Conservation (phyloP, 768 basidiomycete species). For the Pulveroboletus frians region DNA sequence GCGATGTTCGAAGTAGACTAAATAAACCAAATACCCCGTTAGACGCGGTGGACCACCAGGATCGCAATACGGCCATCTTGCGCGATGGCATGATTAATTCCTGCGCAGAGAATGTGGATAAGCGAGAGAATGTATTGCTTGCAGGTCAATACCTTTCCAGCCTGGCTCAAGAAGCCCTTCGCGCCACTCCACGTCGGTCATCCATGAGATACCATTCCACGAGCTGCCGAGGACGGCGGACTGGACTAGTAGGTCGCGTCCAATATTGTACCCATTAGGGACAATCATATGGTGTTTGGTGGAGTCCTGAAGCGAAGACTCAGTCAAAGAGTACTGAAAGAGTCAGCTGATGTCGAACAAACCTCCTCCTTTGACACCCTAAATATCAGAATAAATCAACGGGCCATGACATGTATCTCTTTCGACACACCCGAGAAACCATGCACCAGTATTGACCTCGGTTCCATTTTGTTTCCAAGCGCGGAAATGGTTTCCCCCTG, state of each 20-base stretch:
- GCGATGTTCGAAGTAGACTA: background rate
- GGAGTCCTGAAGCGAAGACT: conserved; percentile 39
- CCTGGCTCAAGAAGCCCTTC: conserved; percentile 67
- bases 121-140: background rate
- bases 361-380: conserved; percentile 75
- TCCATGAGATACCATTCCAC: conserved; percentile 68
- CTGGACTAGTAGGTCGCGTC: conserved; percentile 73
- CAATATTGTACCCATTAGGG: conserved; percentile 75
- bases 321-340: background rate
- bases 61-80: conserved; percentile 82
- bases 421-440: conserved; percentile 71
- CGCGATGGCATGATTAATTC: conserved; percentile 74
- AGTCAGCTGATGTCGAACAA: background rate
- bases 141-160: conserved; percentile 46
- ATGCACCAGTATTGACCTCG: conserved; percentile 63
- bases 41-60: conserved; percentile 57
- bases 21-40: conserved; percentile 1
- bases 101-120: conserved; percentile 32
- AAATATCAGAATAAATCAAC: background rate
- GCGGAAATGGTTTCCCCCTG: conserved; percentile 84
- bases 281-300: conserved; percentile 67
- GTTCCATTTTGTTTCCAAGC: conserved; percentile 89
- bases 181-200: conserved; percentile 72
- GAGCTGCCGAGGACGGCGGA: conserved; percentile 55
- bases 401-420: background rate